phyloP scores from a whole-genome alignment of 2,329 filamentous ascomycete species.

The Rutstroemia sp. region DNA sequence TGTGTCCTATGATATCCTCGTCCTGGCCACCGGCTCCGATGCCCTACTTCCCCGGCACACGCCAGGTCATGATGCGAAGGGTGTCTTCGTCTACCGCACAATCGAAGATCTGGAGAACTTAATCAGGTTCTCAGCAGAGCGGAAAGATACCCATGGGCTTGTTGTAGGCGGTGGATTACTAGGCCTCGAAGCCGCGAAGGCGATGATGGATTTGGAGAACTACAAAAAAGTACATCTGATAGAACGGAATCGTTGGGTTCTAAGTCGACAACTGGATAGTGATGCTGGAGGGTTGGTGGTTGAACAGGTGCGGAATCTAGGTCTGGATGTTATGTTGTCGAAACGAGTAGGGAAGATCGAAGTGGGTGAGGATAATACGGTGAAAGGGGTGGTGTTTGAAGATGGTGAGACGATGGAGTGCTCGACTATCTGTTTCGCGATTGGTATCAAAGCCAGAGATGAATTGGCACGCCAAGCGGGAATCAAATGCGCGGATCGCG shows the following conservation, averaged over 20 bases:
- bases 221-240: slow-evolving; percentile 71
- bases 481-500: slow-evolving; percentile 63
- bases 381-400: slow-evolving; percentile 70
- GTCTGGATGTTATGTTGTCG: slow-evolving; percentile 71
- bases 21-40: slow-evolving; percentile 81
- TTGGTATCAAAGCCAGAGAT: slow-evolving; percentile 76
- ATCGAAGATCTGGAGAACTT: slow-evolving; percentile 74
- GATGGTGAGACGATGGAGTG: slow-evolving; percentile 73
- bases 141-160: slow-evolving; percentile 59
- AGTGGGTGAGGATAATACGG: slow-evolving; percentile 57
- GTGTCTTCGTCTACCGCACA: slow-evolving; percentile 84
- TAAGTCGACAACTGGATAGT: slow-evolving; percentile 73
- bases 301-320: slow-evolving; percentile 70
- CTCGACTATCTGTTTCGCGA: slow-evolving; percentile 81
- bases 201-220: slow-evolving; percentile 77
- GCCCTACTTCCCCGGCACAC: slow-evolving; percentile 63
- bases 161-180: slow-evolving; percentile 82
- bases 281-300: slow-evolving; percentile 78
- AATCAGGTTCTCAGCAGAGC: slow-evolving; percentile 58
- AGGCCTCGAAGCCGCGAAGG: slow-evolving; percentile 83
- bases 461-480: slow-evolving; percentile 64
- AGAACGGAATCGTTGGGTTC: slow-evolving; percentile 75
- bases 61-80: slow-evolving; percentile 70
- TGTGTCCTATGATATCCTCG: slow-evolving; percentile 71
- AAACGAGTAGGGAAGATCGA: slow-evolving; percentile 69